These are phyloP conservation scores for Capronia coronata DNA, from an alignment of 2,329 filamentous ascomycete species.

Conservation along the genomic window DNA sequence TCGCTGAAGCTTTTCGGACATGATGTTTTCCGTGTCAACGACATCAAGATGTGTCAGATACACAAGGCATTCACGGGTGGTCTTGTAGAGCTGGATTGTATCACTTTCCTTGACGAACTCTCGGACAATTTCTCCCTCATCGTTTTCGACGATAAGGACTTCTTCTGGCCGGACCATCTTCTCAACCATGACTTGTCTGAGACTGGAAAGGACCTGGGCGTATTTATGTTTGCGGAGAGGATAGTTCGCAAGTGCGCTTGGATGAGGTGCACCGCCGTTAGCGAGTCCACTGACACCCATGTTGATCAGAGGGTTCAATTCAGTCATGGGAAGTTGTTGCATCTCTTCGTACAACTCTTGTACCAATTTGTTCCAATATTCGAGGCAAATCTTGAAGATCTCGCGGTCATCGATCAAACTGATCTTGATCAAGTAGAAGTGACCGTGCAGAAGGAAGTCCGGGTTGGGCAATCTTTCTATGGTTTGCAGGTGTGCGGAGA, in stretches of 20 bases:
- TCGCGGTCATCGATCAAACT: conserved; percentile 98
- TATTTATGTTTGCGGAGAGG: conserved; percentile 98
- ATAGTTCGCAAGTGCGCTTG: conserved; percentile 76
- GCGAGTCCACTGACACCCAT: conserved; percentile 65
- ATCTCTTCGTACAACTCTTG: conserved; percentile 98
- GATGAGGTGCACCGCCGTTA: conserved; percentile 78
- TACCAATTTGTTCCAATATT: conserved; percentile 98
- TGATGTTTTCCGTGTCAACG: conserved; percentile 94
- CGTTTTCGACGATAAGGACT: conserved; percentile 98
- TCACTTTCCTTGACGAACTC: conserved; percentile 99
- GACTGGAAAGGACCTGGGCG: conserved; percentile 83
- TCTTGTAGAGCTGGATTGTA: conserved; percentile 98
- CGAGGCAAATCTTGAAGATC: conserved; percentile 98
- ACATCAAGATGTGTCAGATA: conserved; percentile 97
- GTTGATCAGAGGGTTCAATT: conserved; percentile 80
- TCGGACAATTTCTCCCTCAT: conserved; percentile 96
- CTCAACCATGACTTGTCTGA: conserved; percentile 97
- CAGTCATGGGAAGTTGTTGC: conserved; percentile 89
- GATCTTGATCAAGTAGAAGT: conserved; percentile 97
- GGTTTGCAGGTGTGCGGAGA: conserved; percentile 83
- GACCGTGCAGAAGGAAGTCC: conserved; percentile 89
- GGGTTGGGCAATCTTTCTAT: conserved; percentile 94
- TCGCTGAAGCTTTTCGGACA: conserved; percentile 94
- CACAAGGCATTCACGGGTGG: conserved; percentile 90
- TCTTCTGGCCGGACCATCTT: conserved; percentile 99